A percentile compares a stretch with the other conserved stretches of the same genome.
Evolutionary conservation across 2,329 filamentous ascomycete genomes (phyloP).

Genomic region (Alternaria atra): DNA sequence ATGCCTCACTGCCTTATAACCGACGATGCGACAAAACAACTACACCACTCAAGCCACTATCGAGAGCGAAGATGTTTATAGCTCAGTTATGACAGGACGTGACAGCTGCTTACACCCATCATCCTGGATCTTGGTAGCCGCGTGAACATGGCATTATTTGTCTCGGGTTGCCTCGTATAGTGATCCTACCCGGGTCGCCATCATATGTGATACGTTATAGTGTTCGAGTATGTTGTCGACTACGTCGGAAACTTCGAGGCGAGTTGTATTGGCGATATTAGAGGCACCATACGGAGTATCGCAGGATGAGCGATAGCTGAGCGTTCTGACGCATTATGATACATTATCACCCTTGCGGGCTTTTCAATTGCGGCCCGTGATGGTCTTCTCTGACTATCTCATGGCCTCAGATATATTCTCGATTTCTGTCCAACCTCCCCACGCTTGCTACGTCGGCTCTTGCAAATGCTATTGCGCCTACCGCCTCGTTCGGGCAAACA

Average conservation of each 20-base stretch:
- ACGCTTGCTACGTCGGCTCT: conserved; percentile 29
- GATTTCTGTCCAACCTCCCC: conserved; percentile 27
- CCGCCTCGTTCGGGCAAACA: conserved; percentile 37
- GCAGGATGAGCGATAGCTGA: neutral
- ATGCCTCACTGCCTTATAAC: conserved; percentile 26
- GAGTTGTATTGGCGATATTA: neutral
- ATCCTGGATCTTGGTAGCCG: conserved; percentile 15
- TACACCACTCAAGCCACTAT: neutral
- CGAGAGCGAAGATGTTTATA: conserved; percentile 10
- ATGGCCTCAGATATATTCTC: conserved; percentile 32
- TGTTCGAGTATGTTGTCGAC: neutral
- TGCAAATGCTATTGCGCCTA: conserved; percentile 40
- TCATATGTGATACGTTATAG: conserved; percentile 2
- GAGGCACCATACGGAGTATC: neutral
- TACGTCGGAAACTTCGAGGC: neutral
- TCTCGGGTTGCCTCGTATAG: neutral
- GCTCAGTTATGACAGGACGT: conserved; percentile 3
- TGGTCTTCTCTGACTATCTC: too few species aligned
- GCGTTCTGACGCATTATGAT: neutral
- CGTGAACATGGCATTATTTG: neutral
- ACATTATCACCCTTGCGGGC: neutral
- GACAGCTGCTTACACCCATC: conserved; percentile 8
- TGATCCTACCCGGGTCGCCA: neutral
- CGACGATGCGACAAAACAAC: conserved; percentile 18
- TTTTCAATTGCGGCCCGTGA: fast-evolving